Evolutionary conservation across 495 filamentous ascomycete species (phyloP).

Genomic region (Penicillium goetzii): DNA sequence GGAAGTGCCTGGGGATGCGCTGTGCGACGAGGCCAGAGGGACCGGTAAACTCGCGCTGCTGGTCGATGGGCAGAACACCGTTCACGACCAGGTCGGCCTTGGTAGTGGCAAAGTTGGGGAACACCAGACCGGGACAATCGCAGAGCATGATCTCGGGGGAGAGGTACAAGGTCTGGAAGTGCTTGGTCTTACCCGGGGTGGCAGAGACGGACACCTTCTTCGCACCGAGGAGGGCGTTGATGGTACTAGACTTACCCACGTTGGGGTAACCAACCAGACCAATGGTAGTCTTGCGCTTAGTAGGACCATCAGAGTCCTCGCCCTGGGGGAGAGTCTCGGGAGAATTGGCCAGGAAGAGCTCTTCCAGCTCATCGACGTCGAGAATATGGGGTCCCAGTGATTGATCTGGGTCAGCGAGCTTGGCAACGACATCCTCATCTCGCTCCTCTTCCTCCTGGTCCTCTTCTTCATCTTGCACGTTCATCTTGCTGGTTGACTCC

Average conservation of each 20-base stretch:
- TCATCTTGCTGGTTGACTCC: constrained; percentile 41
- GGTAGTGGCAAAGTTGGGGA: constrained; percentile 96
- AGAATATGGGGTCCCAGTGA: constrained; percentile 74
- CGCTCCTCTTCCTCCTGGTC: constrained; percentile 31
- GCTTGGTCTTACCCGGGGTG: constrained; percentile 98
- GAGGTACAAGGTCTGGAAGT: constrained; percentile 98
- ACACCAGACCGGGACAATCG: constrained; percentile 98
- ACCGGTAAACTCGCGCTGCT: constrained; percentile 91
- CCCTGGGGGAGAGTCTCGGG: constrained; percentile 51
- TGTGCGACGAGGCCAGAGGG: constrained; percentile 85
- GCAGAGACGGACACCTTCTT: constrained; percentile 99
- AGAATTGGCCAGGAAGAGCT: constrained; percentile 78
- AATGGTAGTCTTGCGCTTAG: constrained; percentile 72
- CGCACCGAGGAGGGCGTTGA: constrained; percentile 95
- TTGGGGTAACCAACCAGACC: constrained; percentile 98
- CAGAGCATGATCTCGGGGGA: constrained; percentile 87
- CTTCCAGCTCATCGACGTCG: constrained; percentile 89
- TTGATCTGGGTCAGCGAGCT: constrained; percentile 32
- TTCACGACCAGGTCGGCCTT: constrained; percentile 97
- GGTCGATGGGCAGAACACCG: constrained; percentile 95
- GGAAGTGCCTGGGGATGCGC: constrained; percentile 85
- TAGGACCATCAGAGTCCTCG: constrained; percentile 42
- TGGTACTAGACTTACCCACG: constrained; percentile 98
- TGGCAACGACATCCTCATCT: constrained; percentile 27
- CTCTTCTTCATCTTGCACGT: constrained; percentile 47